Conservation (phyloP, 331 rosid genomes). For the Stylosanthes scabra region DNA sequence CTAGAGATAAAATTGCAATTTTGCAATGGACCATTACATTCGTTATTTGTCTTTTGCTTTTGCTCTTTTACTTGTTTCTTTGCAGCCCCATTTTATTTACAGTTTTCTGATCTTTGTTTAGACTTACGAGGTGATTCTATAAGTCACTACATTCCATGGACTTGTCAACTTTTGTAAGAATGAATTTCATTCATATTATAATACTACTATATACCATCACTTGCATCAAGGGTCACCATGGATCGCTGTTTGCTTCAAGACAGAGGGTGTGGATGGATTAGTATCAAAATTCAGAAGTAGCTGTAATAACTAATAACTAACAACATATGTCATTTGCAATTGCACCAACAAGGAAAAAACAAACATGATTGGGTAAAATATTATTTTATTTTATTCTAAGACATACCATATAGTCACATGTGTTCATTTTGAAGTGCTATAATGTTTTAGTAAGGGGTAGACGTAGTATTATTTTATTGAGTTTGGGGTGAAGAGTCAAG, state of each 20-base stretch:
- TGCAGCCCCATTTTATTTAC: conserved; percentile 1
- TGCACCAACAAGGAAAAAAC: conserved; percentile 24
- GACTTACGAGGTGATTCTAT: conserved; percentile 17
- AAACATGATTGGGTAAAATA: conserved; percentile 4
- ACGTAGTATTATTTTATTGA: background rate
- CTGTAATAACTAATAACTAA: background rate
- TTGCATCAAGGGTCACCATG: conserved; percentile 47
- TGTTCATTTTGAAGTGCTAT: background rate
- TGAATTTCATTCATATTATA: background rate
- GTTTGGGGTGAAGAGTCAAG: conserved; percentile 1
- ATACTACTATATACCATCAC: conserved; percentile 20
- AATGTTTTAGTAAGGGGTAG: background rate
- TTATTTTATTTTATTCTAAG: background rate
- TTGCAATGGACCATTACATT: conserved; percentile 1
- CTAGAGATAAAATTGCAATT: conserved; percentile 17
- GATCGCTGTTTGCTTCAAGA: background rate
- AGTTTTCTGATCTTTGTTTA: conserved; percentile 1
- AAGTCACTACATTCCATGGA: background rate
- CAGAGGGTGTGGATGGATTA: background rate
- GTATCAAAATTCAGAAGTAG: conserved; percentile 10
- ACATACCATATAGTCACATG: background rate
- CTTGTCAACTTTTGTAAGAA: conserved; percentile 7
- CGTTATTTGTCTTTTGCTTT: conserved; percentile 35
- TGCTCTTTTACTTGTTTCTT: conserved; percentile 10
- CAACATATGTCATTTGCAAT: conserved; percentile 14